Conservation (phyloP, 2,329 filamentous ascomycete genomes). For the Penicillium sp. region DNA sequence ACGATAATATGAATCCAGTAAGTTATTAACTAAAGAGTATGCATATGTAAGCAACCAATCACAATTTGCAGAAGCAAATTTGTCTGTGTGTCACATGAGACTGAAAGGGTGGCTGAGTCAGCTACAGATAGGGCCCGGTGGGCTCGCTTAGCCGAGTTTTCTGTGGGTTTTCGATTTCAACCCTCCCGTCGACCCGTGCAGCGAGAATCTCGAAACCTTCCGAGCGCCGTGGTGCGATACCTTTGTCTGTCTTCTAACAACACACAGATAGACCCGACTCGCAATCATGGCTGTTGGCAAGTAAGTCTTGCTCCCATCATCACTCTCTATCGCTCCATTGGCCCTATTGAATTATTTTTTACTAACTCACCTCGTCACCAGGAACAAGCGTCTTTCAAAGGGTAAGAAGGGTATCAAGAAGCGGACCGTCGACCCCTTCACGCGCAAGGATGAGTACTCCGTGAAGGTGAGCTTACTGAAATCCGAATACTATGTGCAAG, state of each 20-base stretch:
- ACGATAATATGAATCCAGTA: neutral
- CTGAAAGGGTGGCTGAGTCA: slow-evolving; percentile 28
- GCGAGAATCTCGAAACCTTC: slow-evolving; percentile 39
- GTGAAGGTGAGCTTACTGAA: slow-evolving; percentile 69
- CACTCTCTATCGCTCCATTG: slow-evolving; percentile 3
- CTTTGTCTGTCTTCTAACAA: slow-evolving; percentile 43
- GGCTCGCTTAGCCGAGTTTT: slow-evolving; percentile 48
- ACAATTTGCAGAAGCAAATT: neutral
- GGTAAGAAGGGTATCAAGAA: slow-evolving; percentile 99
- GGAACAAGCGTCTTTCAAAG: slow-evolving; percentile 99
- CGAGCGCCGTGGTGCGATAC: slow-evolving; percentile 42
- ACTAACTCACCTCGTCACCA: slow-evolving; percentile 37
- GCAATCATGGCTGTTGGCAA: slow-evolving; percentile 83
- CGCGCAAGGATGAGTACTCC: slow-evolving; percentile 98
- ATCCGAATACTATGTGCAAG: neutral
- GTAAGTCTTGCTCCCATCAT: slow-evolving; percentile 46
- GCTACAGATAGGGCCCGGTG: slow-evolving; percentile 33
- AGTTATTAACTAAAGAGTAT: neutral
- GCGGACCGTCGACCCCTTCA: slow-evolving; percentile 96
- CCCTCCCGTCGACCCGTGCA: slow-evolving; percentile 35
- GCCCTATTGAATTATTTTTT: neutral
- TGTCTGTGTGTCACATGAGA: slow-evolving; percentile 19
- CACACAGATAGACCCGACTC: slow-evolving; percentile 50
- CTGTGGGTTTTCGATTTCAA: slow-evolving; percentile 46
- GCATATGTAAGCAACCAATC: neutral